Base-by-base conservation (phyloP, 225 moss, liverwort and hornwort species). In the Bryum argenteum region DNA sequence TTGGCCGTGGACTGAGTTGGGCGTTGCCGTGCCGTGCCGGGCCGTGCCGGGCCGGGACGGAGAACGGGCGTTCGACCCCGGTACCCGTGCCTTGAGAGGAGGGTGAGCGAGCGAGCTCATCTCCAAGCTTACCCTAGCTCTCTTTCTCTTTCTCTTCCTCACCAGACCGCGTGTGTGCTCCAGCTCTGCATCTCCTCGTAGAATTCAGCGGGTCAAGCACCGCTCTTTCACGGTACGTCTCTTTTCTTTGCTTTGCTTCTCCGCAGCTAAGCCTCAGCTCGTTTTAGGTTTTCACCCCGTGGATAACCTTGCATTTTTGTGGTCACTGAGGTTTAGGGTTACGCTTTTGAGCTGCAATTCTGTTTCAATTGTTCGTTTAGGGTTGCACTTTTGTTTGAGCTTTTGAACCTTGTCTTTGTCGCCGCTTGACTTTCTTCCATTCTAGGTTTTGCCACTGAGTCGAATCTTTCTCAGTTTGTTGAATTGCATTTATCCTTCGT, bases 211-310 rank as follows among this genome's bases (percentile, higher is more conserved):
- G 65, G 50, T 67, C 63, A 50, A 57, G 11, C 55, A 19, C 57
- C 58, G 78, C 61, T 61, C 77, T 16, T 69, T 64, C 74, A 78
- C 74, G 78, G 74, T 82, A 77, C 61, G 48, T 63, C 24, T 12
- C 37, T 18, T 5, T 50, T 14, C 40, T 44, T 61, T 5, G 9
- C 16, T 17, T 14, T n/a, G n/a, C n/a, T n/a, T 4, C 8, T 10
- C 11, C 8, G 41, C 28, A 14, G 12, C 19, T 24, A 14, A 28
- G 14, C 14, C 23, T 15, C 8, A 62, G 62, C 20, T 45, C 2
- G 20, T 43, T 33, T 81, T 77, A 81, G 81, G 81, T 73, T 73
- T 81, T 69, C 51, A 10, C 60, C 8, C 12, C 54, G 37, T 72
- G 68, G 63, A 68, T 58, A 72, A 68, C 58, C 37, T 71, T n/a